A percentile compares a stretch with the other conserved stretches of the same genome.
These are phyloP conservation scores for Pythium graminicola DNA, from an alignment of 352 stramenopile genomes.

Conservation along the genomic window DNA sequence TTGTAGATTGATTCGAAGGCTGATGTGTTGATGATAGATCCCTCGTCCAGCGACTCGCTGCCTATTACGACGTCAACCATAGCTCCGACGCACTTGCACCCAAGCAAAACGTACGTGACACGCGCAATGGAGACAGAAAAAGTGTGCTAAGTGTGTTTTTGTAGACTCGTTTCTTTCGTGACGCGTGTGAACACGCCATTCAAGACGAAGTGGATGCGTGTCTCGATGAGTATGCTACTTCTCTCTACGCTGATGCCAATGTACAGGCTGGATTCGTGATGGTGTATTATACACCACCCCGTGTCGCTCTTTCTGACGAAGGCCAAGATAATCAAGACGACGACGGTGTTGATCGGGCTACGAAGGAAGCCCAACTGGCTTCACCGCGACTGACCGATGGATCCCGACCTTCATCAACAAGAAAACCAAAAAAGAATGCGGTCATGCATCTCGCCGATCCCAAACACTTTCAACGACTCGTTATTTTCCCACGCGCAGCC, in stretches of 20 bases:
- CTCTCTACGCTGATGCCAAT: neutral
- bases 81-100: constrained; percentile 14
- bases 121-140: neutral
- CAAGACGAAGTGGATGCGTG: constrained; percentile 6
- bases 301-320: neutral
- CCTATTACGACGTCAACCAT: constrained; percentile 38
- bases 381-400: neutral
- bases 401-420: neutral
- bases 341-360: neutral
- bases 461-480: constrained; percentile 30
- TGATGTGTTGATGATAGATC: constrained; percentile 20
- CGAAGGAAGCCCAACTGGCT: neutral
- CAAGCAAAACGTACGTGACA: constrained; percentile 4
- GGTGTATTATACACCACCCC: neutral
- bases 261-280: constrained; percentile 4
- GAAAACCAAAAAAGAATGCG: constrained; percentile 34
- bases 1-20: neutral
- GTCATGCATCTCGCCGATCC: constrained; percentile 33
- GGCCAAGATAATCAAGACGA: constrained; percentile 1
- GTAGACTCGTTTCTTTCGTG: constrained; percentile 3
- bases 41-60: constrained; percentile 31
- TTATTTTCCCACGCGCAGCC: neutral
- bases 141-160: neutral
- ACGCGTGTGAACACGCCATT: constrained; percentile 7
- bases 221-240: neutral